Evolutionary conservation across 495 filamentous ascomycete genomes (phyloP).

Genomic region (Penicillium dipodomyicola): DNA sequence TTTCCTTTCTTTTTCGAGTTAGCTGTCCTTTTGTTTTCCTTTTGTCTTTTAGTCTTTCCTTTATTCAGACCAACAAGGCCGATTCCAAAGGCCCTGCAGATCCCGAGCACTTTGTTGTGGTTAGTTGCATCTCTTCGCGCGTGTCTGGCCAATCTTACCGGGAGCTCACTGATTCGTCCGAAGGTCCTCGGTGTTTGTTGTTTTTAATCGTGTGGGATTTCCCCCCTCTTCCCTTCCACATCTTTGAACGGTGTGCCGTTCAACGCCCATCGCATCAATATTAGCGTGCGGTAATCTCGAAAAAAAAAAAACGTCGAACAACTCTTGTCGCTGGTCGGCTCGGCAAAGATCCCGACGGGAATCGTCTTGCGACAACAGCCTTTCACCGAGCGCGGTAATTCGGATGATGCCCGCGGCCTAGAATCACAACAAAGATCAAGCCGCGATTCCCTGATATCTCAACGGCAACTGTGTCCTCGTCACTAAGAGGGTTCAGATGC

Average conservation of each 20-base stretch:
- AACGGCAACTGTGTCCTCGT: conserved; percentile 28
- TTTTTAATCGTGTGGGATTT: conserved; percentile 5
- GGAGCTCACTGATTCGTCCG: conserved; percentile 24
- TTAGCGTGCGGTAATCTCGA: conserved; percentile 12
- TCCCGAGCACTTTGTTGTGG: conserved; percentile 24
- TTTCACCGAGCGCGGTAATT: conserved; percentile 12
- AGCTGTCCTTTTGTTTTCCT: conserved; percentile 15
- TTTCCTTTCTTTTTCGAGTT: conserved; percentile 5
- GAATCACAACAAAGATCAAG: conserved; percentile 23
- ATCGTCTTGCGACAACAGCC: conserved; percentile 9
- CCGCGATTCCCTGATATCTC: conserved; percentile 25
- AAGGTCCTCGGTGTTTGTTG: conserved; percentile 24
- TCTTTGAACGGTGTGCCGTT: conserved; percentile 16
- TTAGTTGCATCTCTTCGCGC: conserved; percentile 25
- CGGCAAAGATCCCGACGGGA: conserved; percentile 9
- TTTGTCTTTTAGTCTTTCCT: conserved; percentile 18
- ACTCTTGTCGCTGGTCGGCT: conserved; percentile 42
- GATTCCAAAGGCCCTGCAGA: conserved; percentile 13
- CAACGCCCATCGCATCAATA: conserved; percentile 11
- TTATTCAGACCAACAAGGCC: conserved; percentile 10
- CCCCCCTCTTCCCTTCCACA: conserved; percentile 17
- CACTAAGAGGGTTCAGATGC: conserved; percentile 26
- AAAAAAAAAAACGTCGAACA: conserved; percentile 14
- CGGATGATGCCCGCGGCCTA: conserved; percentile 39
- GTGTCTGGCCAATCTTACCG: conserved; percentile 16